Evolutionary conservation across 2,329 filamentous ascomycete species (phyloP).

Genomic region (Arthrinium puccinioides): DNA sequence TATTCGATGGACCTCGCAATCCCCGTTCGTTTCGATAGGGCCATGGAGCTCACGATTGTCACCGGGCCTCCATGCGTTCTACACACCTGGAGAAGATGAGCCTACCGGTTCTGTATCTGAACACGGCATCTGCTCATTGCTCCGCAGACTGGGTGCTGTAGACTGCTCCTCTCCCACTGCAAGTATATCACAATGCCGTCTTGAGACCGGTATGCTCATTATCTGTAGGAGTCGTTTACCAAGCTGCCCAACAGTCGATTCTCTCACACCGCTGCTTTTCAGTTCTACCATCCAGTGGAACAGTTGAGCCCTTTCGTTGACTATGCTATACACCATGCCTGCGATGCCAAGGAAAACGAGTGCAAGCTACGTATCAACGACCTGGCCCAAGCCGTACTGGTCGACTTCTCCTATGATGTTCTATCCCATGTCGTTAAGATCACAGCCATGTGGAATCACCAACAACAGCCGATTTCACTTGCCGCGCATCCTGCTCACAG

Average conservation of each 20-base stretch:
- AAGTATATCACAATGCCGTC: constrained; percentile 9
- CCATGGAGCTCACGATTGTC: constrained; percentile 71
- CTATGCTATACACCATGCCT: constrained; percentile 38
- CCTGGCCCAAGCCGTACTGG: constrained; percentile 37
- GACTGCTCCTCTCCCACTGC: constrained; percentile 27
- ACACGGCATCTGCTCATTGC: constrained; percentile 22
- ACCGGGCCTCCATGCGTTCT: constrained; percentile 76
- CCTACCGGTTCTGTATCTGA: constrained; percentile 16
- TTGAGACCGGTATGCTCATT: constrained; percentile 41
- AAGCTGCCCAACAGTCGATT: constrained; percentile 47
- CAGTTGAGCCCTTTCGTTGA: constrained; percentile 45
- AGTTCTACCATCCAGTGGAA: constrained; percentile 63
- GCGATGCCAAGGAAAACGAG: constrained; percentile 12
- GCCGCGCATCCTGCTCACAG: constrained; percentile 39
- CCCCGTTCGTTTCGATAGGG: constrained; percentile 48
- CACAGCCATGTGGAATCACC: constrained; percentile 55
- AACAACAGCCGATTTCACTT: constrained; percentile 30
- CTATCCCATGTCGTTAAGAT: constrained; percentile 59
- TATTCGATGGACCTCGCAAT: constrained; percentile 66
- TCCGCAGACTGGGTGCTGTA: constrained; percentile 25
- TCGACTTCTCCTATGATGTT: constrained; percentile 65
- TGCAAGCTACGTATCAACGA: constrained; percentile 15
- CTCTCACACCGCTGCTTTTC: constrained; percentile 54
- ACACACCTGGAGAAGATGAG: constrained; percentile 47
- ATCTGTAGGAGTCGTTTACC: constrained; percentile 59